Evolutionary conservation across 768 basidiomycete genomes (phyloP).

Genomic region (Agaricus bisporus): DNA sequence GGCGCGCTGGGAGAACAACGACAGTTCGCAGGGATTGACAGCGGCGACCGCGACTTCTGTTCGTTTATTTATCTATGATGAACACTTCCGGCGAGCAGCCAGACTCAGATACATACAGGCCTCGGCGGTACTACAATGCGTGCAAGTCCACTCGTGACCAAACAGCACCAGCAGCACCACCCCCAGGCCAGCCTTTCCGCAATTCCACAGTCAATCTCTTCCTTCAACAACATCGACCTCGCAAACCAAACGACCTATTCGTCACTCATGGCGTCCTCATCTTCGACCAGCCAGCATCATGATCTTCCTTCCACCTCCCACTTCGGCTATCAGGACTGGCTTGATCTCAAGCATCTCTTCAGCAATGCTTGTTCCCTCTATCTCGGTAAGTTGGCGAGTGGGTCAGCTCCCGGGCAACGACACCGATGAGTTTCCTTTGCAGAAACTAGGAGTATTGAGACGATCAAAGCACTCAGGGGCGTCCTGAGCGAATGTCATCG

Average conservation of each 20-base stretch:
- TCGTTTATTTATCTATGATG: constrained; percentile 4
- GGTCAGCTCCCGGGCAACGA: constrained; percentile 24
- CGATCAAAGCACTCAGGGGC: constrained; percentile 33
- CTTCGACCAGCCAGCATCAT: constrained; percentile 22
- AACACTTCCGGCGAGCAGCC: not conserved
- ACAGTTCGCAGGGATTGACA: constrained; percentile 8
- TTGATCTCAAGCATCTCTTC: constrained; percentile 60
- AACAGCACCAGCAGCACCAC: constrained; percentile 14
- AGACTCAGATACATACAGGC: constrained; percentile 11
- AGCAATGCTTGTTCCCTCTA: constrained; percentile 49
- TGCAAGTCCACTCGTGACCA: constrained; percentile 9
- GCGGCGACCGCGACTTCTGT: constrained; percentile 3
- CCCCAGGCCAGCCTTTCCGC: constrained; percentile 29
- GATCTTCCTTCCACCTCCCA: not conserved
- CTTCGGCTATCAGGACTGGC: constrained; percentile 47
- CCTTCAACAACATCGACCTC: constrained; percentile 16
- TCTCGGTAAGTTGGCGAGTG: constrained; percentile 38
- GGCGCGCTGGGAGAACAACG: constrained; percentile 8
- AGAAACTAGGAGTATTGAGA: no score
- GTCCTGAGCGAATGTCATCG: constrained; percentile 65
- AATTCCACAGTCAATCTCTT: constrained; percentile 16
- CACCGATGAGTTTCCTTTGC: constrained; percentile 23
- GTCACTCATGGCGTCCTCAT: constrained; percentile 36
- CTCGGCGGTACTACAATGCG: constrained; percentile 7
- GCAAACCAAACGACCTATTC: constrained; percentile 25